A percentile compares a stretch with the other conserved stretches of the same genome.
Conservation (phyloP, 305 asterid species). For the Caryopteris hybrid region DNA sequence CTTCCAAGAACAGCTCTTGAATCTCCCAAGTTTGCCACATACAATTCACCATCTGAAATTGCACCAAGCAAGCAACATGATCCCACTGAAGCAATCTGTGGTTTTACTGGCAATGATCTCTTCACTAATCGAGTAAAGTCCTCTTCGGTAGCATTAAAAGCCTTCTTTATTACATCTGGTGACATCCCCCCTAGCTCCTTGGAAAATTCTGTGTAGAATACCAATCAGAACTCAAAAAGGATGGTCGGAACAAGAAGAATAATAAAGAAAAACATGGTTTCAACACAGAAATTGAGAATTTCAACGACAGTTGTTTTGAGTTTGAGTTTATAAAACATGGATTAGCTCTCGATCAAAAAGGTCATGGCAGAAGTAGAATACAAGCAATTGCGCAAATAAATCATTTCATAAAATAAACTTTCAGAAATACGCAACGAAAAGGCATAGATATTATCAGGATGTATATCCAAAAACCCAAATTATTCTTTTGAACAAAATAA, state of each 20-base stretch:
- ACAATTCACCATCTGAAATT: conserved; percentile 65
- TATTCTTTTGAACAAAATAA: not conserved
- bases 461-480: not conserved
- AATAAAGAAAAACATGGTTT: not conserved
- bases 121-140: conserved; percentile 77
- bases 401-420: not conserved
- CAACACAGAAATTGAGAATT: not conserved
- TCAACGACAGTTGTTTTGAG: not conserved
- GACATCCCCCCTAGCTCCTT: conserved; percentile 87
- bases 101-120: conserved; percentile 54
- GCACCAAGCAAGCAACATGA: conserved; percentile 94
- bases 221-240: not conserved
- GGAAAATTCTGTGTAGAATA: conserved; percentile 55
- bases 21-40: conserved; percentile 91
- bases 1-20: conserved; percentile 96
- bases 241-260: not conserved
- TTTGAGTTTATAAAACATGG: not conserved
- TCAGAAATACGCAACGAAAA: not conserved
- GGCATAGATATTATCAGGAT: not conserved
- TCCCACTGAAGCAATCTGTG: conserved; percentile 88
- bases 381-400: not conserved
- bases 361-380: not conserved
- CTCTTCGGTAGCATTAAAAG: conserved; percentile 87
- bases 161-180: conserved; percentile 73
- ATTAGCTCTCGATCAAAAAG: not conserved